A percentile compares a stretch with the other conserved stretches of the same genome.
Conservation (phyloP, 176 grass and related monocot genomes). For the Aegilops sharonensis region DNA sequence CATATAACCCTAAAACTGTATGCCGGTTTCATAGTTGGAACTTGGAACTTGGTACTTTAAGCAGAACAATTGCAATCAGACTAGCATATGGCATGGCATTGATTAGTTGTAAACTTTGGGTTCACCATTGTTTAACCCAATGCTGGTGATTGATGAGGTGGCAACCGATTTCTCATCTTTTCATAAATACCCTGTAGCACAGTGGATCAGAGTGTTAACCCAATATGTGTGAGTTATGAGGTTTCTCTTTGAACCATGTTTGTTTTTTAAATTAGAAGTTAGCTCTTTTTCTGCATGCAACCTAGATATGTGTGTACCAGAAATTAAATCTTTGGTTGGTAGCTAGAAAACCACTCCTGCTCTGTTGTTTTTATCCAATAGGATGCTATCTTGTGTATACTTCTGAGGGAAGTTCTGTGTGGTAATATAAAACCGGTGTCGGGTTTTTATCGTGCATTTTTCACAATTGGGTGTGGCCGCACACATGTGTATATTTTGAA, state of each 20-base stretch:
- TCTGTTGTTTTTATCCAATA: background rate
- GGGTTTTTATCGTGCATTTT: background rate
- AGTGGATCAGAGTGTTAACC: background rate
- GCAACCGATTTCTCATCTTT: background rate
- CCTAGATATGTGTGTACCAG: background rate
- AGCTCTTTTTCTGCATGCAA: background rate
- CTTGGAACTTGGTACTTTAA: background rate
- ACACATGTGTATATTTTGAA: background rate
- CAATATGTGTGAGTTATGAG: background rate
- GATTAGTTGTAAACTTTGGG: background rate
- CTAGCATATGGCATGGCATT: background rate
- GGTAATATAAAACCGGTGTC: background rate
- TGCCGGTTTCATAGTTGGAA: background rate
- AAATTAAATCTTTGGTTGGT: background rate
- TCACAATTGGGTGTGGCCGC: background rate
- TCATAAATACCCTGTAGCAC: background rate
- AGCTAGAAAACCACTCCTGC: background rate
- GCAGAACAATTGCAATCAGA: background rate
- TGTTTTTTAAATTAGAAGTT: background rate
- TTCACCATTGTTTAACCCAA: background rate
- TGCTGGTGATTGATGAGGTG: conserved; percentile 9
- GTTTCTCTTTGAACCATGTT: background rate
- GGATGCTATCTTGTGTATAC: background rate
- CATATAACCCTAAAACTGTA: background rate
- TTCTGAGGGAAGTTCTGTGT: background rate